phyloP scores from a whole-genome alignment of 768 basidiomycete species.

The Pluteus cervinus region DNA sequence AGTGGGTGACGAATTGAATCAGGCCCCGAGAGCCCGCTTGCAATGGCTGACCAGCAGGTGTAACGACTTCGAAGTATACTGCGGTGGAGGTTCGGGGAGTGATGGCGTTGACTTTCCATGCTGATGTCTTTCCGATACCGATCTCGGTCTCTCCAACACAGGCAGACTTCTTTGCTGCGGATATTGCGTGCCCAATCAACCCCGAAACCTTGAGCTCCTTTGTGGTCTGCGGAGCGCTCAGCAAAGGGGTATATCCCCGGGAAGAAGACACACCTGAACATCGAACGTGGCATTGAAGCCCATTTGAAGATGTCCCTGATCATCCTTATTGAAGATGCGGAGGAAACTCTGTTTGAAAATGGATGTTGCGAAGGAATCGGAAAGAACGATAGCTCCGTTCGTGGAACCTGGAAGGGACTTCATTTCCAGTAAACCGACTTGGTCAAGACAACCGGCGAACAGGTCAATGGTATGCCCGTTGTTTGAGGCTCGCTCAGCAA shows the following conservation, averaged over 20 bases:
- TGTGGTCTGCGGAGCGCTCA: slow-evolving; percentile 59
- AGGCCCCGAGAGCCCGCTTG: slow-evolving; percentile 87
- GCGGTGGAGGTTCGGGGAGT: slow-evolving; percentile 83
- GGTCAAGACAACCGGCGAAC: slow-evolving; percentile 96
- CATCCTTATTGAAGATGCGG: slow-evolving; percentile 87
- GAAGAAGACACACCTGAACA: slow-evolving; percentile 61
- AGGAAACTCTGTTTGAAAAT: slow-evolving; percentile 99
- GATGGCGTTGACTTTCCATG: slow-evolving; percentile 94
- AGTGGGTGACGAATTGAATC: slow-evolving; percentile 98
- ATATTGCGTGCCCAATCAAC: slow-evolving; percentile 95
- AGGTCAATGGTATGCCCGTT: slow-evolving; percentile 95
- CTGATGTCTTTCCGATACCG: slow-evolving; percentile 96
- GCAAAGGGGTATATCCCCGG: background rate
- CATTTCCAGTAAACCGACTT: slow-evolving; percentile 98
- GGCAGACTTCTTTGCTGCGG: slow-evolving; percentile 91
- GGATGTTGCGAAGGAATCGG: slow-evolving; percentile 94
- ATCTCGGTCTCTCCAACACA: slow-evolving; percentile 99
- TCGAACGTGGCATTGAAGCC: slow-evolving; percentile 99
- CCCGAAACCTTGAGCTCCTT: slow-evolving; percentile 99
- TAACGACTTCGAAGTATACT: slow-evolving; percentile 98
- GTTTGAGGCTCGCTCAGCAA: slow-evolving; percentile 88
- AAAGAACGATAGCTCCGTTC: slow-evolving; percentile 92
- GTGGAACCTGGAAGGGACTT: slow-evolving; percentile 92
- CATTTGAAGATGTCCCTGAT: slow-evolving; percentile 89
- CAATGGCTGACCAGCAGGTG: slow-evolving; percentile 90